Base-by-base conservation (phyloP, 1,284 basidiomycete genomes). In the Wallemia hederae region DNA sequence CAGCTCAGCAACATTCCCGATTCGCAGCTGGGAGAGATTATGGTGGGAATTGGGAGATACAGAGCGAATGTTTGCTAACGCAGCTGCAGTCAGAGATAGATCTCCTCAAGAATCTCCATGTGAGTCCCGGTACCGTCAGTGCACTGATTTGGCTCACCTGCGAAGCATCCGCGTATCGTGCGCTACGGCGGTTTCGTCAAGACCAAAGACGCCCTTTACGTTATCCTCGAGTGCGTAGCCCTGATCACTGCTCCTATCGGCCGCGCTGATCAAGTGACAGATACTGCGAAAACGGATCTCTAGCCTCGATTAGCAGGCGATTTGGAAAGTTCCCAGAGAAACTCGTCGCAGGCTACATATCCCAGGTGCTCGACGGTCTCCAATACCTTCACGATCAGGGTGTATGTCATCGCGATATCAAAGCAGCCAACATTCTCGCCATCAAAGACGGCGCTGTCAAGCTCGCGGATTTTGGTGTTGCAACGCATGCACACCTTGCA, bases 171-270 rank as follows among this genome's bases (percentile, higher is more conserved):
- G 39, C 97, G 97, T 70, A 97, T 97, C 68, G 92, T 98, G 69
- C 96, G 97, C 72, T 97, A 97, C 75, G 92, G 94, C 68, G 90
- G 92, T 22, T 97, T 91, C 67, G 87, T 90, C 69, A 91, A 91
- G 74, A 92, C 89, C 60, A 80, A 81, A 62, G 86, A 96, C 68
- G 89, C 81, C 69, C 76, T 97, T 63, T 94, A 92, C 72, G 97
- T 98, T 72, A 89, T 98, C 65, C 78, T 97, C 61, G 91, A 96
- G 81, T 88, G 64, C 62, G 77, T 65, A 69, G 55, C 59, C 49
- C 67, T 24, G 22, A 5, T 29, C 57, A 17, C 34, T 28, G 59
- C 27, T 49, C 31, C 59, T 60, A 58, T 62, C 57, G 28, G 60
- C 62, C 22, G 22, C 24, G 28, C 55, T 60, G 29, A 27, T 58